Conservation (phyloP, 108 stramenopile genomes). For the Cyclotella distinguenda region DNA sequence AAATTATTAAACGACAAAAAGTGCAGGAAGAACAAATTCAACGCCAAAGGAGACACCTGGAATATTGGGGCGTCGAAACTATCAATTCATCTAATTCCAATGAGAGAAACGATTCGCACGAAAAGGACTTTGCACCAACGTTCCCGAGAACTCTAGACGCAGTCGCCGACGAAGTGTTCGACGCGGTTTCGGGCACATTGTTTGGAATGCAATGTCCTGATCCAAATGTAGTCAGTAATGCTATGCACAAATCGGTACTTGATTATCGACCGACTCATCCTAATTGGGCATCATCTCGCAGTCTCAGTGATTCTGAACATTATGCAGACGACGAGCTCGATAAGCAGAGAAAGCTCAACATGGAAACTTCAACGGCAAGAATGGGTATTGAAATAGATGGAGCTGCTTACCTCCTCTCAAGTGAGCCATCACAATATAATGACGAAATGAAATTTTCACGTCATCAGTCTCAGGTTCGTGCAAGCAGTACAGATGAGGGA, state of each 20-base stretch:
- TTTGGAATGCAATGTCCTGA: constrained; percentile 54
- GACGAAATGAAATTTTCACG: constrained; percentile 5
- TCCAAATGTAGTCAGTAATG: constrained; percentile 61
- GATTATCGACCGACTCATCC: constrained; percentile 59
- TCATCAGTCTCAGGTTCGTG: neutral
- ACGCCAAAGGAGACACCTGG: constrained; percentile 26
- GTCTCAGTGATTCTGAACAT: constrained; percentile 30
- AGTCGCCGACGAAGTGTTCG: constrained; percentile 58
- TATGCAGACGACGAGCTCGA: neutral
- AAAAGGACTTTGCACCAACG: neutral
- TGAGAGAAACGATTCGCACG: neutral
- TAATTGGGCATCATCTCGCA: constrained; percentile 17
- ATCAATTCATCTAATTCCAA: neutral
- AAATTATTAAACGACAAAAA: constrained; percentile 1
- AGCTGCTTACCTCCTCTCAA: constrained; percentile 31
- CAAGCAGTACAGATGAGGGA: constrained; percentile 26
- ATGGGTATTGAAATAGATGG: constrained; percentile 80
- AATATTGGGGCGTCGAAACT: constrained; percentile 47
- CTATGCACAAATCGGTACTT: constrained; percentile 52
- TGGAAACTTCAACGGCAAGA: constrained; percentile 27
- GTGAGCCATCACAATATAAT: neutral
- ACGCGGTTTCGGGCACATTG: constrained; percentile 61
- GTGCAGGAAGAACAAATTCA: constrained; percentile 12
- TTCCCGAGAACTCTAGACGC: constrained; percentile 55
- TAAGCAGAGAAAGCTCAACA: constrained; percentile 2